Percentiles rank a stretch among this genome's conserved stretches.
These are phyloP conservation scores for Botrytis cinerea DNA, from an alignment of 2,329 filamentous ascomycete genomes.

Conservation along the genomic window DNA sequence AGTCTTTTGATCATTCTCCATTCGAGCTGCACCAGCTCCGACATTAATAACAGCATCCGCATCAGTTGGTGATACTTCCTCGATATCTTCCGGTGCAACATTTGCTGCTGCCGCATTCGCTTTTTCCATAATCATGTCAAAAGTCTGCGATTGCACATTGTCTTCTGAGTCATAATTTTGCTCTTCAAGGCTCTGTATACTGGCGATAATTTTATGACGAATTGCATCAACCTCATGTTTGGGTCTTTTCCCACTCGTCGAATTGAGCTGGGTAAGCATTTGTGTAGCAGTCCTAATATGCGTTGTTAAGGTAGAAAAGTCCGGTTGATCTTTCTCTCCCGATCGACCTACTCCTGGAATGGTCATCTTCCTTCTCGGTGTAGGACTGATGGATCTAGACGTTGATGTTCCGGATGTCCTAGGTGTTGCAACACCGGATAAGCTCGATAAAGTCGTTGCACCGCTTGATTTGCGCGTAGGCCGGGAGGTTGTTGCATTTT, in stretches of 20 bases:
- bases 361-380: slow-evolving; percentile 60
- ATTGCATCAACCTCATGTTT: slow-evolving; percentile 81
- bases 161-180: slow-evolving; percentile 80
- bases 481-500: slow-evolving; percentile 39
- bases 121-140: slow-evolving; percentile 80
- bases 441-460: slow-evolving; percentile 59
- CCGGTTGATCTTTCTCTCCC: slow-evolving; percentile 67
- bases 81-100: slow-evolving; percentile 54
- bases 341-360: slow-evolving; percentile 54
- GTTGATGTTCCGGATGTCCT: slow-evolving; percentile 68
- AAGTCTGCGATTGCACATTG: slow-evolving; percentile 65
- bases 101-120: slow-evolving; percentile 55
- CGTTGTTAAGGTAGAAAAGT: slow-evolving; percentile 79
- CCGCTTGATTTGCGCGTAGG: slow-evolving; percentile 62
- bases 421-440: slow-evolving; percentile 64
- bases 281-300: slow-evolving; percentile 87
- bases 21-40: slow-evolving; percentile 75
- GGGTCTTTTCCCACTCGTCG: slow-evolving; percentile 77
- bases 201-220: slow-evolving; percentile 82
- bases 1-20: slow-evolving; percentile 89
- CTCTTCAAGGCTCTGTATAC: slow-evolving; percentile 85
- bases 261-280: slow-evolving; percentile 82
- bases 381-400: slow-evolving; percentile 69
- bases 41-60: slow-evolving; percentile 54
- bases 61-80: slow-evolving; percentile 52